Base-by-base conservation (phyloP, 345 rosid genomes). In the Diplotaxis tenuifolia region DNA sequence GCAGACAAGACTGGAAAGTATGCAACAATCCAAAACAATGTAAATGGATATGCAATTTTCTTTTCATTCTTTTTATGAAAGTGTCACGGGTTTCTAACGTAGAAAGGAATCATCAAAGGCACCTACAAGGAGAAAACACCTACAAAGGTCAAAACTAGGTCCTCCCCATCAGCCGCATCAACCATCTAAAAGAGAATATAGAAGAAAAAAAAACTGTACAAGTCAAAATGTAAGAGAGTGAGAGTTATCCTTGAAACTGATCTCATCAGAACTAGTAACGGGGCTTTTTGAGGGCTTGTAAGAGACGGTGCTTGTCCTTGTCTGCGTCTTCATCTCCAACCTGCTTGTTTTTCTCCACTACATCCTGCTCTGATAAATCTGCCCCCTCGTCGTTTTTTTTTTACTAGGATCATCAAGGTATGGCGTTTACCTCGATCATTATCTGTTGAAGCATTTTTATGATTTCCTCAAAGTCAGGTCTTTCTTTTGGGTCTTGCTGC, bases 391-490 rank as follows among this genome's bases (percentile, higher is more conserved):
- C 10, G 28, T 63, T 11, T 42, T 47, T n/a, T 53, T 63, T 61
- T 36, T 50, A 62, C 23, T 77, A 64, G 55, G 40, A 73, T 52
- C 34, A 14, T 34, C 28, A 12, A 27, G 34, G 20, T 49, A 40
- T 52, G 34, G 38, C 75, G 3, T 29, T 60, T 85, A 95, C 96
- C 92, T 92, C 96, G 65, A 67, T 84, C 20, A 81, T 80, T 65
- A 95, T 85, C 75, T 83, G 89, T 74, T 85, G 86, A 57, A 92
- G 89, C 66, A 73, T 81, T 49, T 85, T 86, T 67, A 86, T 81
- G 68, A 92, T 87, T 62, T 90, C 89, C 40, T 88, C 85, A 82
- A 95, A 95, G 50, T 71, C 52, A 40, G 99, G 99, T 78, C 99
- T 85, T 73, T 82, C 86, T 60, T 58, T 73, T 62, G 99, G 93